These are phyloP conservation scores for Diaporthe amygdali DNA, from an alignment of 2,329 filamentous ascomycete genomes.

Conservation along the genomic window DNA sequence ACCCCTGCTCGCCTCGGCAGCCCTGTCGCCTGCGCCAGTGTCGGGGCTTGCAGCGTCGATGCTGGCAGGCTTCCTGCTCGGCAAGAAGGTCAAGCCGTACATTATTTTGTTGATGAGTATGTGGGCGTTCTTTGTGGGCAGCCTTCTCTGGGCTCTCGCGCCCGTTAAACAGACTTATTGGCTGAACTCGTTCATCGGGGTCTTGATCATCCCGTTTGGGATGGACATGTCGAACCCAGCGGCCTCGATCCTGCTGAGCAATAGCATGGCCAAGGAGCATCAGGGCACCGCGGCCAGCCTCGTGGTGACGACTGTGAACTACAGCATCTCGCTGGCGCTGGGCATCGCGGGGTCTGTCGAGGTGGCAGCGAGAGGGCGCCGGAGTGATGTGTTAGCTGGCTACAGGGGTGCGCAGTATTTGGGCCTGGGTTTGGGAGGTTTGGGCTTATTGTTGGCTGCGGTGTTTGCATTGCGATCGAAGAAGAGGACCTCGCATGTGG, in stretches of 20 bases:
- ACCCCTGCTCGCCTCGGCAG: constrained; percentile 50
- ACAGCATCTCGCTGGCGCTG: constrained; percentile 68
- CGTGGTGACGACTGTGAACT: constrained; percentile 71
- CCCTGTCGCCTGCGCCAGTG: constrained; percentile 49
- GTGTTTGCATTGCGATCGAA: constrained; percentile 33
- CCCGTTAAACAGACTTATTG: constrained; percentile 66
- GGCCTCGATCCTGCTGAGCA: constrained; percentile 63
- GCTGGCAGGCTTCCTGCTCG: constrained; percentile 47
- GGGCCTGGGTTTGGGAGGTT: constrained; percentile 44
- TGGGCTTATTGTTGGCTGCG: constrained; percentile 40
- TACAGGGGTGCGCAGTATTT: constrained; percentile 47
- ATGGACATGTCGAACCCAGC: constrained; percentile 73
- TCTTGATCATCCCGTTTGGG: constrained; percentile 64
- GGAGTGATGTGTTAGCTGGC: constrained; percentile 36
- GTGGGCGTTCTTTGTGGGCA: constrained; percentile 47
- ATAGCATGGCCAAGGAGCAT: constrained; percentile 51
- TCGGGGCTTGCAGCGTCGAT: constrained; percentile 51
- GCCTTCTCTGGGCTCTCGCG: constrained; percentile 49
- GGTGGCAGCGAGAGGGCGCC: constrained; percentile 37
- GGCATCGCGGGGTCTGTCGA: constrained; percentile 72
- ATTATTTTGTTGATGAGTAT: constrained; percentile 51
- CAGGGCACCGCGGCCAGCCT: constrained; percentile 57
- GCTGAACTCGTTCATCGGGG: constrained; percentile 64
- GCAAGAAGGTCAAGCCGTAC: constrained; percentile 40
- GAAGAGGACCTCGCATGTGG: neutral